These are phyloP conservation scores for Galium porrigens DNA, from an alignment of 305 asterid genomes.

Conservation along the genomic window DNA sequence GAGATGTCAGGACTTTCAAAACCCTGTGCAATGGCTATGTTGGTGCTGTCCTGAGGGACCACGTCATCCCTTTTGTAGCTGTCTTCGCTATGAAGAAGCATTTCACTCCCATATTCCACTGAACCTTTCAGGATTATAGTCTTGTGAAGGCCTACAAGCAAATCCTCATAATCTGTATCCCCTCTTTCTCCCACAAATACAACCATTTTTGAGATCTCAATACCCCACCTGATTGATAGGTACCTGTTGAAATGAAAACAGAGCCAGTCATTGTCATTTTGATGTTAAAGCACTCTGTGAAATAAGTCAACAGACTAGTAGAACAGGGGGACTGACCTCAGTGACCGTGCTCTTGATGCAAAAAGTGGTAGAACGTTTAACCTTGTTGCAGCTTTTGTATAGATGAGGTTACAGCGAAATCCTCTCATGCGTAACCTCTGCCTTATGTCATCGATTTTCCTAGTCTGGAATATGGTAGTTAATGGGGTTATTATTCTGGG, in stretches of 20 bases:
- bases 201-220: slow-evolving; percentile 36
- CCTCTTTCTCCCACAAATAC: slow-evolving; percentile 55
- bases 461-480: slow-evolving; percentile 22
- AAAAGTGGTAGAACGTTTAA: slow-evolving; percentile 42
- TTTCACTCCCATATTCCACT: slow-evolving; percentile 34
- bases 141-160: slow-evolving; percentile 51
- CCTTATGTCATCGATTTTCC: slow-evolving; percentile 34
- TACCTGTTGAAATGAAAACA: slow-evolving; percentile 28
- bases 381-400: slow-evolving; percentile 38
- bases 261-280: background rate
- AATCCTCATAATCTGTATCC: slow-evolving; percentile 44
- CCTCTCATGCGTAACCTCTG: slow-evolving; percentile 62
- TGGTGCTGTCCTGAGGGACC: slow-evolving; percentile 24
- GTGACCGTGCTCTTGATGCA: slow-evolving; percentile 51
- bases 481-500: background rate
- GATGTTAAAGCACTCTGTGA: background rate
- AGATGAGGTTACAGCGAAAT: slow-evolving; percentile 40
- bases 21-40: slow-evolving; percentile 31
- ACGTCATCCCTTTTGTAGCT: slow-evolving; percentile 26
- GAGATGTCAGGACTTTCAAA: slow-evolving; percentile 36
- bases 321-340: slow-evolving; percentile 27
- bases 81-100: slow-evolving; percentile 29
- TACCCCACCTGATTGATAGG: slow-evolving; percentile 44
- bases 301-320: background rate
- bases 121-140: slow-evolving; percentile 41